These are phyloP conservation scores for Salix exigua DNA, from an alignment of 345 rosid genomes.

Conservation along the genomic window DNA sequence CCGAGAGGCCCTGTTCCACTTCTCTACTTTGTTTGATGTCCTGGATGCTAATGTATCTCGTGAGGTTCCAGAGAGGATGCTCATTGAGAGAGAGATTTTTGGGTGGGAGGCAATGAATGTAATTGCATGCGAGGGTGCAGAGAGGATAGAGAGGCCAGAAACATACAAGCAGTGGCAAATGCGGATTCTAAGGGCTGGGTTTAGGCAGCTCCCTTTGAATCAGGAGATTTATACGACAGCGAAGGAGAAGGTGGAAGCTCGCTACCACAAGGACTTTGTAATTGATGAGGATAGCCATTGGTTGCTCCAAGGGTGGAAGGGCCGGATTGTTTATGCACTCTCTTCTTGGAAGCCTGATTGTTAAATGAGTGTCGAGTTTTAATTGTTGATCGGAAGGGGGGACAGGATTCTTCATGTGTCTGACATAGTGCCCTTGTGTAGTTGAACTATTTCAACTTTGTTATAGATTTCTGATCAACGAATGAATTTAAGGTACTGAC, in stretches of 20 bases:
- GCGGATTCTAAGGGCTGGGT: slow-evolving; percentile 34
- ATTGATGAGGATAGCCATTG: slow-evolving; percentile 41
- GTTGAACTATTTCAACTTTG: background rate
- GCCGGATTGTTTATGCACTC: slow-evolving; percentile 35
- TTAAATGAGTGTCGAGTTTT: slow-evolving; percentile 1
- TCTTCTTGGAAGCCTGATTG: slow-evolving; percentile 36
- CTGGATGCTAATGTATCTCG: slow-evolving; percentile 43
- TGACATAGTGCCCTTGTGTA: background rate
- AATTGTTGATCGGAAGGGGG: slow-evolving; percentile 10
- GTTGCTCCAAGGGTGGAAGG: slow-evolving; percentile 48
- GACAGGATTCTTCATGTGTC: background rate
- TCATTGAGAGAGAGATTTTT: slow-evolving; percentile 38
- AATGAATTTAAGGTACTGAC: slow-evolving; percentile 15
- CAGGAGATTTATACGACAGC: slow-evolving; percentile 23
- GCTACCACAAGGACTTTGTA: slow-evolving; percentile 37
- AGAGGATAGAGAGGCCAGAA: slow-evolving; percentile 59
- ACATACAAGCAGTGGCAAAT: slow-evolving; percentile 38
- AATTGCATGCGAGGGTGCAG: slow-evolving; percentile 54
- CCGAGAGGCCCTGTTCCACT: slow-evolving; percentile 55
- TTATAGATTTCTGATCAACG: background rate
- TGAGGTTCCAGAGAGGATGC: slow-evolving; percentile 42
- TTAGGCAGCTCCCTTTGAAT: slow-evolving; percentile 36
- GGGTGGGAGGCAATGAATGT: slow-evolving; percentile 51
- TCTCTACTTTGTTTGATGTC: slow-evolving; percentile 52
- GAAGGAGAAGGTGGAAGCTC: slow-evolving; percentile 27